Evolutionary conservation across 2,329 filamentous ascomycete genomes (phyloP), one percentile per base, ranked within the genome.

Genomic region (Fusarium foetens): DNA sequence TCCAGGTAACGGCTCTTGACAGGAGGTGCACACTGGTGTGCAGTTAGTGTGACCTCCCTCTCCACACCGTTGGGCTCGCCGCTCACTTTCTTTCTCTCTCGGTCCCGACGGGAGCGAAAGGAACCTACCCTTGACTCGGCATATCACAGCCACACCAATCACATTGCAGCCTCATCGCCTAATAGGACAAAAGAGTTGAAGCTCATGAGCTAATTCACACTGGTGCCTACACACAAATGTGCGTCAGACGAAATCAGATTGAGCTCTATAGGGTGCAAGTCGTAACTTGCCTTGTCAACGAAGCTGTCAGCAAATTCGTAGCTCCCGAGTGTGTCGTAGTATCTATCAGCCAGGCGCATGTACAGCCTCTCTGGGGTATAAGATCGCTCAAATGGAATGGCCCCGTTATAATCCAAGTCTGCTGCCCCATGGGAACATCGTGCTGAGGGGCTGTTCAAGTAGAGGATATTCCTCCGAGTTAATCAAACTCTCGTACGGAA

Each of bases 71-170:
- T 77, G 70, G 72, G 65, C 43, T 61, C 54, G 62, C 17, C 54
- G 62, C 58, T 55, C 35, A 46, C 39, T 35, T 35, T 39, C 41
- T 27, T 42, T 63, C 65, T 66, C 61, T 58, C 65, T 76, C 75
- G 75, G 75, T 76, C 75, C 75, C 75, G 75, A 75, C 75, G 75
- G 75, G 75, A 77, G 51, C 68, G 59, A 67, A 62, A 55, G 58
- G 55, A 61, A 67, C 61, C 55, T 68, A 51, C 53, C 53, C 66
- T 70, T 75, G 72, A 76, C 73, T 77, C 75, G 71, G 57, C 43
- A 64, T 46, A 55, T 63, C 54, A 33, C 36, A 65, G 48, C 64
- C 52, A 70, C 61, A 48, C 75, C 73, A 76, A 76, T 76, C 55
- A 68, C 45, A 62, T 38, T 59, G 42, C 31, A 52, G 29, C 16